Conservation (phyloP, 768 basidiomycete genomes). For the Auriculariales sp. region DNA sequence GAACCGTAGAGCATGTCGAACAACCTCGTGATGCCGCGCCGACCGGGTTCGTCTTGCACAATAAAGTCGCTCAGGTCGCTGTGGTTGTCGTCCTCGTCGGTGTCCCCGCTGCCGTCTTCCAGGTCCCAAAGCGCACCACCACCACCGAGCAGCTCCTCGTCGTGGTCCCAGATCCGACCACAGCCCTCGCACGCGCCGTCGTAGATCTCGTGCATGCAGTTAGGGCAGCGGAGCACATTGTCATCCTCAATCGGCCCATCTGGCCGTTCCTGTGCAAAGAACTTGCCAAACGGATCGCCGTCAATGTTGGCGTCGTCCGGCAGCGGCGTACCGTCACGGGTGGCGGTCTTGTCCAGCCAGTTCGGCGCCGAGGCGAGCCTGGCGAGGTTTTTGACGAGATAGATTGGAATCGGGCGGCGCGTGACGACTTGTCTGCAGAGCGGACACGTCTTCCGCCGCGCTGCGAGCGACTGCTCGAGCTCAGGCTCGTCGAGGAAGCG, state of each 20-base stretch:
- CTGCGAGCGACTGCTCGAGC: slow-evolving; percentile 12
- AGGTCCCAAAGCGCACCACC: slow-evolving; percentile 6
- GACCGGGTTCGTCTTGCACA: too few relatives aligned
- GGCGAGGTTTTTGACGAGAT: slow-evolving; percentile 33
- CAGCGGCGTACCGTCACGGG: slow-evolving; percentile 10
- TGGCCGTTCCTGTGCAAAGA: not conserved
- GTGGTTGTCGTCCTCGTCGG: too few relatives aligned
- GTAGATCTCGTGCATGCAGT: slow-evolving; percentile 70
- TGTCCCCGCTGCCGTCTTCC: slow-evolving; percentile 2
- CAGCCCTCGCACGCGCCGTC: slow-evolving; percentile 51
- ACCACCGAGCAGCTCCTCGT: slow-evolving; percentile 11
- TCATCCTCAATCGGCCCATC: slow-evolving; percentile 57
- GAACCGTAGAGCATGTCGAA: too few relatives aligned
- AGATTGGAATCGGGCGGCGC: slow-evolving; percentile 32
- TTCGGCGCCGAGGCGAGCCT: slow-evolving; percentile 36
- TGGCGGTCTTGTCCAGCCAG: slow-evolving; percentile 19
- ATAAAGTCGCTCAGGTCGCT: too few relatives aligned
- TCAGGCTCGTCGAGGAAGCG: slow-evolving; percentile 6
- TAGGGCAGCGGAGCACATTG: slow-evolving; percentile 59
- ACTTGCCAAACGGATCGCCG: slow-evolving; percentile 31
- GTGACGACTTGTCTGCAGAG: slow-evolving; percentile 29
- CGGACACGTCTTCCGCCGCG: slow-evolving; percentile 27
- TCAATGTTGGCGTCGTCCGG: slow-evolving; percentile 13
- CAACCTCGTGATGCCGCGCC: too few relatives aligned
- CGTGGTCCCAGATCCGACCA: slow-evolving; percentile 32